phyloP scores from a whole-genome alignment of 148 eudicot genomes.

The Silene uniflora region DNA sequence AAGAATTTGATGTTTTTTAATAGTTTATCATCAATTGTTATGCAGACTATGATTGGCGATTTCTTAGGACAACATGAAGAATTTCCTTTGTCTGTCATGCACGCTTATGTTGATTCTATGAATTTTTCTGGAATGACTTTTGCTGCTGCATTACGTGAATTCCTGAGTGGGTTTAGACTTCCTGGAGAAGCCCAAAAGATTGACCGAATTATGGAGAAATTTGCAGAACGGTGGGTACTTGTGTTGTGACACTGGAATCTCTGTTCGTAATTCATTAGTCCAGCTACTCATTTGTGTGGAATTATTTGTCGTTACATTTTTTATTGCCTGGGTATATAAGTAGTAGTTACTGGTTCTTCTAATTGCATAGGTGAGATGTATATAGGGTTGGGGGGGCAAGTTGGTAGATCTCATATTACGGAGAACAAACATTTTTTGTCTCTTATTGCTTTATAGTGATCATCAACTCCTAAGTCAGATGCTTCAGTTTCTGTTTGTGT shows the following conservation, averaged over 20 bases:
- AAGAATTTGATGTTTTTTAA: not conserved
- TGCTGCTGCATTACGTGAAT: slow-evolving; percentile 84
- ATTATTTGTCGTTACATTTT: slow-evolving; percentile 3
- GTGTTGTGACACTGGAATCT: slow-evolving; percentile 6
- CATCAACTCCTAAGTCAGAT: not conserved
- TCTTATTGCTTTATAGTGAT: not conserved
- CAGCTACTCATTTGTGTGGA: not conserved
- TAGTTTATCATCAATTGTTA: slow-evolving; percentile 16
- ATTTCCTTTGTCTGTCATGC: slow-evolving; percentile 93
- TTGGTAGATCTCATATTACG: not conserved
- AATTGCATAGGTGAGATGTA: not conserved
- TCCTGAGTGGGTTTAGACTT: slow-evolving; percentile 90
- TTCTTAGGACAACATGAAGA: slow-evolving; percentile 98
- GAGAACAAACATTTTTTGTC: no score
- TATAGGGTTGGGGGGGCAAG: not conserved
- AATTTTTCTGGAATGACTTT: slow-evolving; percentile 84
- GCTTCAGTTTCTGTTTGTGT: not conserved
- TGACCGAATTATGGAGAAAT: slow-evolving; percentile 98
- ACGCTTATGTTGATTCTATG: slow-evolving; percentile 95
- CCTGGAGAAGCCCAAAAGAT: slow-evolving; percentile 99
- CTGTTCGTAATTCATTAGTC: not conserved
- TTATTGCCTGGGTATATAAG: not conserved
- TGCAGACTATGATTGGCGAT: slow-evolving; percentile 96
- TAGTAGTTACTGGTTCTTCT: not conserved
- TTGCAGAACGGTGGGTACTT: slow-evolving; percentile 87